These are phyloP conservation scores for Alternaria sp. DNA, from an alignment of 2,329 filamentous ascomycete genomes.

Conservation along the genomic window DNA sequence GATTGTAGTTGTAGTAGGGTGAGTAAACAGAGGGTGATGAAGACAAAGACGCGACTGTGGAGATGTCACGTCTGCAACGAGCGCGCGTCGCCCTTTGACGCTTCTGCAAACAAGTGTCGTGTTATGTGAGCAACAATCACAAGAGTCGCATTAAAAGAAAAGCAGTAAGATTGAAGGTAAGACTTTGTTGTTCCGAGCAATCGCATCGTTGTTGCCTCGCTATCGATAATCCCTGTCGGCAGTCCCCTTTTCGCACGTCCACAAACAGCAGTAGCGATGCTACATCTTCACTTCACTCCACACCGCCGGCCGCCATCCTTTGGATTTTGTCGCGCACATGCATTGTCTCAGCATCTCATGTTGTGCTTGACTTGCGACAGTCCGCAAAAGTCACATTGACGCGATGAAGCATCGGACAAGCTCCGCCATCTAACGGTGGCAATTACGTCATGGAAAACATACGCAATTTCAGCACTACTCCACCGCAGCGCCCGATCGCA, in stretches of 20 bases:
- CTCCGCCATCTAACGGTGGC: neutral
- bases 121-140: neutral
- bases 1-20: neutral
- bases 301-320: neutral
- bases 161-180: neutral
- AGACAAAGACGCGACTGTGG: constrained; percentile 5
- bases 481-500: too few species aligned
- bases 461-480: neutral
- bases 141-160: neutral
- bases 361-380: neutral
- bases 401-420: neutral
- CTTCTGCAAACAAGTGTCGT: neutral
- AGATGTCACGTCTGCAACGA: neutral
- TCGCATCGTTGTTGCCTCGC: constrained; percentile 1
- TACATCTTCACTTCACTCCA: neutral
- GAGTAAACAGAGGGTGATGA: neutral
- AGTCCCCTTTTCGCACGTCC: neutral
- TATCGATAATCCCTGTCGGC: constrained; percentile 7
- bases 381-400: rapidly evolving
- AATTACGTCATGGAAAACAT: neutral
- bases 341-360: rapidly evolving
- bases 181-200: neutral
- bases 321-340: neutral
- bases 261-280: neutral
- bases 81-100: neutral